A percentile compares a stretch with the other conserved stretches of the same genome.
Conservation (phyloP, 108 stramenopile genomes). For the Bacterosira constricta region DNA sequence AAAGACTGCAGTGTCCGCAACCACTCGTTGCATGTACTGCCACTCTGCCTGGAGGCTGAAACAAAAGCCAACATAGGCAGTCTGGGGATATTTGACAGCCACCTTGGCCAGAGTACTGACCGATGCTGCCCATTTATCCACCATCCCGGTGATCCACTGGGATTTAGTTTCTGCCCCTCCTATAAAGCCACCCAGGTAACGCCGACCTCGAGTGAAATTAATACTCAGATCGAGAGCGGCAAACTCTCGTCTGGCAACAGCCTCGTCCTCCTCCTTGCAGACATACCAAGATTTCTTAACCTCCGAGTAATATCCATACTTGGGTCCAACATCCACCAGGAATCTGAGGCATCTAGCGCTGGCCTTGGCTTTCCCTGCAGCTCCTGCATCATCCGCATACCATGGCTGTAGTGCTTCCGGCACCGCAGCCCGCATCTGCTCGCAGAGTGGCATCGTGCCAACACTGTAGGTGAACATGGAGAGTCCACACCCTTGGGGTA, state of each 20-base stretch:
- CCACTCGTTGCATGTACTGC: too few relatives aligned
- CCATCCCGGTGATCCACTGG: slow-evolving; percentile 11
- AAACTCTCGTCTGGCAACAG: slow-evolving; percentile 5
- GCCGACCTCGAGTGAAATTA: too few relatives aligned
- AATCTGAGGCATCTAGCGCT: not conserved
- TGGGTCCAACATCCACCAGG: not conserved
- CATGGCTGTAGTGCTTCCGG: slow-evolving; percentile 33
- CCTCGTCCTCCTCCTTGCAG: slow-evolving; percentile 4
- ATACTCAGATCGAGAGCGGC: too few relatives aligned
- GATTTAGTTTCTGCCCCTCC: not conserved
- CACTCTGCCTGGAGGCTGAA: slow-evolving; percentile 15
- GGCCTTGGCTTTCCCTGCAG: slow-evolving; percentile 8
- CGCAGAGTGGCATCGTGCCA: slow-evolving; percentile 16
- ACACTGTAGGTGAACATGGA: slow-evolving; percentile 43
- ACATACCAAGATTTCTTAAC: not conserved
- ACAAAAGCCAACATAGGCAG: slow-evolving; percentile 13
- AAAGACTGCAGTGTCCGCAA: too few relatives aligned
- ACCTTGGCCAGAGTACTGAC: slow-evolving; percentile 8
- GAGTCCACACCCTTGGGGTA: slow-evolving; percentile 38
- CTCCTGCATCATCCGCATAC: slow-evolving; percentile 41
- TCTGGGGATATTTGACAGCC: too few relatives aligned
- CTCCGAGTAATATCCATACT: not conserved
- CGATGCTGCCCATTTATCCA: slow-evolving; percentile 2
- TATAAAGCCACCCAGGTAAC: too few relatives aligned
- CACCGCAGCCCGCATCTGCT: not conserved